Conservation (phyloP, 73 alveolate species). For the Tetrahymena malaccensis region DNA sequence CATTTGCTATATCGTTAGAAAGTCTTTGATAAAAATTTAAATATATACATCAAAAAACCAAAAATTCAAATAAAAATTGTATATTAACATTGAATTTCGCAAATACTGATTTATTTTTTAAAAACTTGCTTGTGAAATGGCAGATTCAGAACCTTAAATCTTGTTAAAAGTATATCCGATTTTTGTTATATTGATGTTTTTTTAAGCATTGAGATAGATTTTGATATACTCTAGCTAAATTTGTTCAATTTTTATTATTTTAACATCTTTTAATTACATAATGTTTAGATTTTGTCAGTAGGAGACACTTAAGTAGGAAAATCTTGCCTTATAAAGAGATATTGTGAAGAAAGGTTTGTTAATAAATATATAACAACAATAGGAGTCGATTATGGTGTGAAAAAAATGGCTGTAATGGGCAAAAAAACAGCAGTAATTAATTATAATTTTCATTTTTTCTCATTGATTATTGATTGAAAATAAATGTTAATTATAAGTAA, state of each 20-base stretch:
- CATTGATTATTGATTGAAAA: background rate
- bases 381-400: conserved; percentile 99
- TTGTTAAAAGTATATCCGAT: background rate
- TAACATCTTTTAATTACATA: background rate
- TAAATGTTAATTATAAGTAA: no score
- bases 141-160: background rate
- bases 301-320: conserved; percentile 98
- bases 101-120: no score
- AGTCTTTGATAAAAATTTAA: background rate
- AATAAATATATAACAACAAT: conserved; percentile 93
- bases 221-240: background rate
- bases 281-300: conserved; percentile 62
- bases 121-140: background rate
- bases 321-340: conserved; percentile 93
- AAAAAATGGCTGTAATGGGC: conserved; percentile 80
- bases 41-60: background rate
- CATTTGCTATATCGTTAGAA: background rate
- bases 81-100: background rate
- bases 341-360: conserved; percentile 97
- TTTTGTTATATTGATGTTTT: background rate
- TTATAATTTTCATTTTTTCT: background rate
- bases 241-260: background rate
- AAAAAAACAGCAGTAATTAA: conserved; percentile 56
- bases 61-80: background rate
- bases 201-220: background rate